Base-by-base conservation (phyloP, 2,329 filamentous ascomycete species). In the Penicillium sp. region DNA sequence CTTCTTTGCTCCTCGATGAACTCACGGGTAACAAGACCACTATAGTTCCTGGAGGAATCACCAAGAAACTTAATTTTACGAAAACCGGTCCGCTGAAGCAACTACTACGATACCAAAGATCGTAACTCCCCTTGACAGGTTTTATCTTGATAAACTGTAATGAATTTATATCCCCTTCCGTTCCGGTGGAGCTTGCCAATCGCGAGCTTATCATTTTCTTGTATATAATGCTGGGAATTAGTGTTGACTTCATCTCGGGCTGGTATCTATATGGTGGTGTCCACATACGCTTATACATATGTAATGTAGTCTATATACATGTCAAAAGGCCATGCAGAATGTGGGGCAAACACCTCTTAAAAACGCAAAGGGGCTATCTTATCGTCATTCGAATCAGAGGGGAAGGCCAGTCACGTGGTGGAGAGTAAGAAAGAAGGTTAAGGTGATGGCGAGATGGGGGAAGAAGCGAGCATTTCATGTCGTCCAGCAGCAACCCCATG, bases 281-380 rank as follows among this genome's bases (percentile, higher is more conserved):
- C 35, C 35, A 41, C 15, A 15, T 38, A 41, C 35, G 35, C 35
- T 15, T 38, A 47, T 56, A 48, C 13, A 19, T 9, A 48, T 35
- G 49, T 49, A 29, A 17, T 51, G 9, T 47, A 6, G 44, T 29
- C 23, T 51, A 58, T 58, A 58, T 45, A 58, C 35, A 58, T 17
- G 17, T 11, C 31, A 19, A 30, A 23, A 9, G 17, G n/a, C n/a
- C 29, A 26, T 38, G n/a, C 11, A 44, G 21, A 38, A 41, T 5
- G 30, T 19, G 13, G 46, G n/a, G 31, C 15, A 49, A 21, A 45
- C 17, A 23, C 5, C 23, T 44, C 21, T 35, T 46, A 29, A 44
- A 41, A 35, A 45, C 35, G 17, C 26, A 31, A 26, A 26, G 23
- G 7, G 38, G 56, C 17, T 48, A 19, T 31, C 11, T 57, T 17